Evolutionary conservation across 805 yeast genomes (phyloP), one percentile per base, ranked within the genome.

Genomic region (Metschnikowia borealis): DNA sequence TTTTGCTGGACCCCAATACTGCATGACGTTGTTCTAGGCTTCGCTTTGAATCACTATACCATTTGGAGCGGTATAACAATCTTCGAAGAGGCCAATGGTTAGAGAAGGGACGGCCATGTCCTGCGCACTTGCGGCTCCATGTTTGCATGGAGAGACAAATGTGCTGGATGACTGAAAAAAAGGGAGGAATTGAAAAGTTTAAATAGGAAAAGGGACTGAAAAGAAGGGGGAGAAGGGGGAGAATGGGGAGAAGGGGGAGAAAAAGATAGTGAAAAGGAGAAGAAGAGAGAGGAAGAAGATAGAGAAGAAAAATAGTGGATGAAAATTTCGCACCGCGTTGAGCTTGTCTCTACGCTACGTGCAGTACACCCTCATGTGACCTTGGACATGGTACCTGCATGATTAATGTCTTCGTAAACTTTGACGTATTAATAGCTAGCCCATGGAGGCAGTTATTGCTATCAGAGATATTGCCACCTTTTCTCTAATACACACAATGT

Each of bases 11-110:
- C 33, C 15, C 38, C 46, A 21, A 17, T 44, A 44, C 26, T 23
- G 40, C 39, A 26, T 44, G 46, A n/a, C 13, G 13, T 57, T 54
- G 46, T 50, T 64, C 65, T 64, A 39, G 68, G 68, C 68, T 51
- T 63, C 68, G 66, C 68, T 64, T 64, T 64, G 68, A 64, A 64
- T 64, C 68, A 53, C 56, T 57, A 62, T 52, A 58, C 65, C 67
- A 64, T 64, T 55, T 56, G 58, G 59, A 51, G 43, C 64, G 66
- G 62, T 55, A 47, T 57, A 59, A 53, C 58, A 59, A 64, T 64
- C 68, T 64, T 64, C 68, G 68, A 64, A 64, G 68, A 64, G 58
- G 68, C 65, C 68, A 51, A 40, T 3, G 38, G 11, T 17, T 6
- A 33, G 15, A 33, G 35, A 14, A 33, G 8, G 4, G 18, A 5